Conservation (phyloP, 768 basidiomycete genomes). For the Russula sp. region DNA sequence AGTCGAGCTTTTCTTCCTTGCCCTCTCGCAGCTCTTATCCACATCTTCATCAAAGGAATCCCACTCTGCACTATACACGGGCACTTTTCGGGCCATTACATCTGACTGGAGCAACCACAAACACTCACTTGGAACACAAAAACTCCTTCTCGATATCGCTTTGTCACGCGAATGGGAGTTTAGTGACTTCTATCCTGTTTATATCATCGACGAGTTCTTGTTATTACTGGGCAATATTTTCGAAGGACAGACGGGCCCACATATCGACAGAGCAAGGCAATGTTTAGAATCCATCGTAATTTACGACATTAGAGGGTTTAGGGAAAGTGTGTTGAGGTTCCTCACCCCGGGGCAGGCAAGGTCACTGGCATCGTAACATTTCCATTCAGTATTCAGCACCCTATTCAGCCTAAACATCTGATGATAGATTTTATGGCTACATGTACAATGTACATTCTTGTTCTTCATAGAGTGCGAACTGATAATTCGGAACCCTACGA, state of each 20-base stretch:
- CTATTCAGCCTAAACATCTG: too few species aligned
- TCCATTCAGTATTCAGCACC: too few species aligned
- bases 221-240: not conserved
- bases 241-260: not conserved
- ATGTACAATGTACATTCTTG: too few species aligned
- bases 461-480: too few species aligned
- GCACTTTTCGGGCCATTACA: not conserved
- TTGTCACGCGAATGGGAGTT: not conserved
- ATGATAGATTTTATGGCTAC: too few species aligned
- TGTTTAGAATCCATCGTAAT: not conserved
- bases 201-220: slow-evolving; percentile 1
- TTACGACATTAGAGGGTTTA: not conserved
- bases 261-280: not conserved
- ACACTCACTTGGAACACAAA: slow-evolving; percentile 7
- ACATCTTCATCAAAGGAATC: not conserved
- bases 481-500: too few species aligned
- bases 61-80: not conserved
- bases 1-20: slow-evolving; percentile 13
- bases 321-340: not conserved
- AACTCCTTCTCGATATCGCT: not conserved
- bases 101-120: not conserved
- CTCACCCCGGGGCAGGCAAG: not conserved
- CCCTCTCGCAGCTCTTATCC: not conserved
- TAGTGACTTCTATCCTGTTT: not conserved
- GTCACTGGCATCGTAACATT: too few species aligned